Percentiles rank a stretch among this genome's conserved stretches.
These are phyloP conservation scores for Globisporangium paddicum DNA, from an alignment of 352 stramenopile genomes.

Conservation along the genomic window DNA sequence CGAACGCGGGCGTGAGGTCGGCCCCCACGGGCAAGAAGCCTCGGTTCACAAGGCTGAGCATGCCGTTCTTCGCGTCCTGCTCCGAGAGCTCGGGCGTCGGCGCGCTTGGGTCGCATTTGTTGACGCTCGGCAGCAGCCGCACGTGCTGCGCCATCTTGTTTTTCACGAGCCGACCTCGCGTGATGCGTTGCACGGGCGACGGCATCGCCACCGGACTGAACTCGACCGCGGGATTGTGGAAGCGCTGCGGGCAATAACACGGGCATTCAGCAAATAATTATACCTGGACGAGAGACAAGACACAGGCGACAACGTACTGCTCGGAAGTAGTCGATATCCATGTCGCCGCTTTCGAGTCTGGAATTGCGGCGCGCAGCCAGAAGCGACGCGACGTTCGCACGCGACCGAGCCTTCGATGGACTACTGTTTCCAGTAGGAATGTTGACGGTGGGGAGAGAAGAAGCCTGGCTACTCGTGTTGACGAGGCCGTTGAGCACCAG, in stretches of 20 bases:
- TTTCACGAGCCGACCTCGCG: slow-evolving; percentile 37
- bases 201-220: slow-evolving; percentile 6
- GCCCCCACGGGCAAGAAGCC: slow-evolving; percentile 57
- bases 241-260: slow-evolving; percentile 21
- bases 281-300: no score
- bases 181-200: slow-evolving; percentile 18
- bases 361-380: slow-evolving; percentile 3
- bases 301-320: slow-evolving; percentile 17
- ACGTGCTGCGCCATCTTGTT: slow-evolving; percentile 52
- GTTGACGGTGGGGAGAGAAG: slow-evolving; percentile 18
- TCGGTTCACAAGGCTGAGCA: slow-evolving; percentile 66
- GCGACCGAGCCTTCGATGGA: slow-evolving; percentile 1
- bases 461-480: slow-evolving; percentile 30
- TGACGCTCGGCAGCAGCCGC: slow-evolving; percentile 64
- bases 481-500: slow-evolving; percentile 71
- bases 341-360: slow-evolving; percentile 11
- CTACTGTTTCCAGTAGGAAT: slow-evolving; percentile 9
- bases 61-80: slow-evolving; percentile 53
- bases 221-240: slow-evolving; percentile 34
- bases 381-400: slow-evolving; percentile 19
- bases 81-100: slow-evolving; percentile 46
- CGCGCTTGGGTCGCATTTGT: slow-evolving; percentile 55
- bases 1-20: slow-evolving; percentile 66
- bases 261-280: background rate
- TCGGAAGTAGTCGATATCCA: slow-evolving; percentile 43